Percentiles rank a stretch among this genome's conserved stretches.
phyloP scores from a whole-genome alignment of 306 rosid genomes.

The barrel medic (Medicago truncatula) region DNA sequence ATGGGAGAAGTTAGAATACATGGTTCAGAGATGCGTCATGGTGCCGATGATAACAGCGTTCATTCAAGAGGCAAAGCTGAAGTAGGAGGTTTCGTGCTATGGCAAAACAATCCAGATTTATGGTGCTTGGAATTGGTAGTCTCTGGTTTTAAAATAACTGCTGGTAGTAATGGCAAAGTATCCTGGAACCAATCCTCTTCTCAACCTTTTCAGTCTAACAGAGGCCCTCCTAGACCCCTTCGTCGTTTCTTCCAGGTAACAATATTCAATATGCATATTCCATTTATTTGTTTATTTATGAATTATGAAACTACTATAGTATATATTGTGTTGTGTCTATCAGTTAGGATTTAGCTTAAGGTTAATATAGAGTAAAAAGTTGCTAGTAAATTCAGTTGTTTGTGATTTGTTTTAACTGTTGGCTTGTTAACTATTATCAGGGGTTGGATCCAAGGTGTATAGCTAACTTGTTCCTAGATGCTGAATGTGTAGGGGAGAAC shows the following conservation, averaged over 20 bases:
- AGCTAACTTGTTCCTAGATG: constrained; percentile 80
- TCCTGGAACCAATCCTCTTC: constrained; percentile 88
- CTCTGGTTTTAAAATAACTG: constrained; percentile 79
- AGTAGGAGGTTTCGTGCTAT: constrained; percentile 83
- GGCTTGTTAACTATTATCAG: constrained; percentile 44
- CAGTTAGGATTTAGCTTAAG: too few relatives aligned
- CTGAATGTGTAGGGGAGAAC: constrained; percentile 74
- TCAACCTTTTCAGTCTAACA: constrained; percentile 76
- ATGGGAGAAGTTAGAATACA: constrained; percentile 78
- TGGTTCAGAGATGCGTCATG: constrained; percentile 65
- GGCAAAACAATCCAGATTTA: constrained; percentile 90
- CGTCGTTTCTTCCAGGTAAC: constrained; percentile 86
- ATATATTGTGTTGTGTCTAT: too few relatives aligned
- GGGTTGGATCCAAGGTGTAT: constrained; percentile 85
- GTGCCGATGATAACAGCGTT: constrained; percentile 51
- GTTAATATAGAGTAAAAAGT: too few relatives aligned
- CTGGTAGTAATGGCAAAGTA: constrained; percentile 78
- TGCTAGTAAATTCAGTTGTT: neutral
- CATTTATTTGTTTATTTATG: too few relatives aligned
- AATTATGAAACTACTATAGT: too few relatives aligned
- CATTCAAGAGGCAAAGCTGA: constrained; percentile 57
- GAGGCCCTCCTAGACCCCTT: constrained; percentile 92
- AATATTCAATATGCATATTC: neutral
- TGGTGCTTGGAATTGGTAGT: constrained; percentile 92
- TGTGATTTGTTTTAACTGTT: neutral